These are phyloP conservation scores for Peziza echinospora DNA, from an alignment of 495 filamentous ascomycete species.

Conservation along the genomic window DNA sequence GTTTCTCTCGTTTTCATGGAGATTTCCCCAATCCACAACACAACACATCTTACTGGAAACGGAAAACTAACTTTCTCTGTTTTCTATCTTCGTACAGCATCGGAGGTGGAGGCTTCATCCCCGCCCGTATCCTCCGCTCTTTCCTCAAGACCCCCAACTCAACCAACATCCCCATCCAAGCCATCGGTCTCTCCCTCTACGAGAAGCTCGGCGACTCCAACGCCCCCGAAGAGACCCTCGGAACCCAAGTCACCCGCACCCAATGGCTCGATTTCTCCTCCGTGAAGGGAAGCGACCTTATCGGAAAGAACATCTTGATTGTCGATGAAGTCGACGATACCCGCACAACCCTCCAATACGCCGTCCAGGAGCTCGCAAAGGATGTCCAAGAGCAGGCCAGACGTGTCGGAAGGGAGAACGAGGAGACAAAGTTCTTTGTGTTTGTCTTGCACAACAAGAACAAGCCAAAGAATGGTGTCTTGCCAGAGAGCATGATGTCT, in stretches of 20 bases:
- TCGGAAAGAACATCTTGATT: slow-evolving; percentile 93
- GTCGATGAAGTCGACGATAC: slow-evolving; percentile 99
- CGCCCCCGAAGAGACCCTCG: slow-evolving; percentile 34
- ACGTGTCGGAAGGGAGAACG: slow-evolving; percentile 38
- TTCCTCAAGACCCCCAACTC: slow-evolving; percentile 80
- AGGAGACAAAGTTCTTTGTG: slow-evolving; percentile 64
- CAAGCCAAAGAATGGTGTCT: slow-evolving; percentile 73
- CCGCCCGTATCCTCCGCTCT: slow-evolving; percentile 81
- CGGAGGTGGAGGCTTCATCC: slow-evolving; percentile 91
- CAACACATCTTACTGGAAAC: neutral
- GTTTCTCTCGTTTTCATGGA: neutral
- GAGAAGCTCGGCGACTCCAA: slow-evolving; percentile 48
- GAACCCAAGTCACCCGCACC: slow-evolving; percentile 88
- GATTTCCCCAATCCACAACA: neutral
- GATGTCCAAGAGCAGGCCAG: slow-evolving; percentile 70
- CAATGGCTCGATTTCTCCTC: slow-evolving; percentile 92
- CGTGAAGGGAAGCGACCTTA: slow-evolving; percentile 64
- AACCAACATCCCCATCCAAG: slow-evolving; percentile 97
- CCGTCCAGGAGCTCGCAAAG: slow-evolving; percentile 85
- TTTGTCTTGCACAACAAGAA: slow-evolving; percentile 97
- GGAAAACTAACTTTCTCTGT: neutral
- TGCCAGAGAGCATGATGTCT: slow-evolving; percentile 62
- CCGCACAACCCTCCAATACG: slow-evolving; percentile 88
- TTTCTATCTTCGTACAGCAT: slow-evolving; percentile 35
- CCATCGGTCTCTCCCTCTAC: slow-evolving; percentile 93